Conservation (phyloP, 1,284 basidiomycete genomes). For the Puccinia horiana region DNA sequence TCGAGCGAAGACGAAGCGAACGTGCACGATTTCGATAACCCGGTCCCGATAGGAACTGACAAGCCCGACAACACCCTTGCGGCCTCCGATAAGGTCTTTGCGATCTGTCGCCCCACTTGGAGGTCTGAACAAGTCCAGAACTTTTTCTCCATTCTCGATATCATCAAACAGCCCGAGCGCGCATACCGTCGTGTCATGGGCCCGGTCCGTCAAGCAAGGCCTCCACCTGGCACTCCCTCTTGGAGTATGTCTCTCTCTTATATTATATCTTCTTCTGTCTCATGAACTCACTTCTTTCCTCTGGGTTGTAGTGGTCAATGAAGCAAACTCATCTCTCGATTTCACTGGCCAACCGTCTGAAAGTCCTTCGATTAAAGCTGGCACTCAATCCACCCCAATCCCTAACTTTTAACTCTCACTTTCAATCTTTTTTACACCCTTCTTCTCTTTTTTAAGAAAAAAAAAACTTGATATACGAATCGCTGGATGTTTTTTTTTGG, state of each 20-base stretch:
- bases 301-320: constrained; percentile 3
- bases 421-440: too few species aligned
- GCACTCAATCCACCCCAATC: too few species aligned
- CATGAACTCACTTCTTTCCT: background rate
- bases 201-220: background rate
- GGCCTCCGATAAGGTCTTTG: constrained; percentile 44
- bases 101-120: constrained; percentile 46
- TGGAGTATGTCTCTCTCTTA: constrained; percentile 33
- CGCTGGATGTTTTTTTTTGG: too few species aligned
- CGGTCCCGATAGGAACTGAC: constrained; percentile 26
- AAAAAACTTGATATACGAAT: too few species aligned
- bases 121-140: constrained; percentile 13
- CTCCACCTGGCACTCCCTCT: constrained; percentile 33
- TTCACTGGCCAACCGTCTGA: too few species aligned
- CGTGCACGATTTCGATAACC: constrained; percentile 33
- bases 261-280: background rate
- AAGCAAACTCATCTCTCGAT: background rate
- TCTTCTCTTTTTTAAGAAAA: too few species aligned
- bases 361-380: too few species aligned
- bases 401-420: too few species aligned
- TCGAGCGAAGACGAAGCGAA: constrained; percentile 45
- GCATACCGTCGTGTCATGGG: constrained; percentile 40
- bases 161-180: constrained; percentile 40
- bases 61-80: constrained; percentile 24
- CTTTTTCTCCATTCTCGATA: constrained; percentile 35